A percentile compares a stretch with the other conserved stretches of the same genome.
Conservation (phyloP, 768 basidiomycete genomes). For the Amanita subjunquillea region DNA sequence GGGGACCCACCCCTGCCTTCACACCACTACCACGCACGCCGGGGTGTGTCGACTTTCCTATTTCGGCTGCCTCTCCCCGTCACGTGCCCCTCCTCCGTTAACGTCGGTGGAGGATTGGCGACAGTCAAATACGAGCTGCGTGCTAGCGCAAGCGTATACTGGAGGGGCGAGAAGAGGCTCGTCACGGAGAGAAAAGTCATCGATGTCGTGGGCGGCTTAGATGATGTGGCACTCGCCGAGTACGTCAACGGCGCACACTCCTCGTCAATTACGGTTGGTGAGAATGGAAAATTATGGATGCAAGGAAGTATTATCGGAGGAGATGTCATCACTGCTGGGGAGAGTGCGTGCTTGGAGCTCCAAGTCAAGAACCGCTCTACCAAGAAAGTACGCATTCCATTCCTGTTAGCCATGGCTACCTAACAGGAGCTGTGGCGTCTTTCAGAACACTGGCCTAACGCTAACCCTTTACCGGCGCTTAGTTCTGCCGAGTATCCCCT, state of each 20-base stretch:
- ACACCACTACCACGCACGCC: constrained; percentile 62
- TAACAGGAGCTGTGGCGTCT: neutral
- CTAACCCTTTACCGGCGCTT: constrained; percentile 53
- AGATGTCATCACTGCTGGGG: constrained; percentile 54
- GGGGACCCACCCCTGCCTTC: constrained; percentile 54
- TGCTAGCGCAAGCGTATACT: constrained; percentile 61
- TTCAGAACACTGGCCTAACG: constrained; percentile 58
- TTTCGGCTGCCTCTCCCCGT: constrained; percentile 67
- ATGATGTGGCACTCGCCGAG: constrained; percentile 23
- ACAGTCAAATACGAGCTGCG: constrained; percentile 63
- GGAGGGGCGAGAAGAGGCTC: constrained; percentile 64
- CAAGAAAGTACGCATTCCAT: constrained; percentile 49
- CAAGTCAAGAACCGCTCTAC: constrained; percentile 75
- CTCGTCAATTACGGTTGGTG: constrained; percentile 58
- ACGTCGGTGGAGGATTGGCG: constrained; percentile 61
- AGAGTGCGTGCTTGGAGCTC: constrained; percentile 62
- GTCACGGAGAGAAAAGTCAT: constrained; percentile 53
- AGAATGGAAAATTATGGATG: constrained; percentile 73
- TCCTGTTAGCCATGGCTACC: constrained; percentile 2
- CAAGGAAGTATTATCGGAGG: constrained; percentile 53
- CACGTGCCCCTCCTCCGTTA: constrained; percentile 60
- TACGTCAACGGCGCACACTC: constrained; percentile 16
- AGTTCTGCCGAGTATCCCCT: constrained; percentile 34
- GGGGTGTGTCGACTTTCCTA: constrained; percentile 68
- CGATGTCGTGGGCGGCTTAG: constrained; percentile 53